Evolutionary conservation across 495 filamentous ascomycete genomes (phyloP), one percentile per base, ranked within the genome.

Genomic region (Penicillium paxilli): DNA sequence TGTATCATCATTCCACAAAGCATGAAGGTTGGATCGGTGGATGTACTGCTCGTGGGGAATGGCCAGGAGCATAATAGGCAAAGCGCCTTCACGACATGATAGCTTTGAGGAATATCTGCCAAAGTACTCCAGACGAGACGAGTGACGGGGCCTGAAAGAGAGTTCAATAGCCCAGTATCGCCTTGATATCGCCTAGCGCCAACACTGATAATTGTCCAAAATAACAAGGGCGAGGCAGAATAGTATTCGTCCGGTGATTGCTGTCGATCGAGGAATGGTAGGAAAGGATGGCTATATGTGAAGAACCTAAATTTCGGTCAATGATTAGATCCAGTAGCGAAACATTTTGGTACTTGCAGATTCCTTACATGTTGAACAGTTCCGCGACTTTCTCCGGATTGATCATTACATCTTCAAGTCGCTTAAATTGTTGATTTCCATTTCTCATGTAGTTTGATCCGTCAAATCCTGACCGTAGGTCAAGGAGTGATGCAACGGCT

Each of bases 61-160:
- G 92, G 92, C 92, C 92, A 97, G 7, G 88, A 88, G 71, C 92
- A 97, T 33, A 97, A 76, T 22, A 97, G 66, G 68, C 88, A 92
- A 33, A 97, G 79, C 7, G 91, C 92, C 71, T 96, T 96, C 58
- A 96, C 89, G n/a, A 93, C 86, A 65, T 87, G 87, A 62, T 95
- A 92, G 63, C 81, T 94, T 59, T 91, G 89, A 14, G 91, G 90
- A 4, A 92, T 85, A 46, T 91, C 88, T 32, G 87, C 86, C 21
- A 96, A 72, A 1, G 90, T 91, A 38, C 82, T 82, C 91, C 91
- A 96, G 5, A 96, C 78, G 40, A 94, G 72, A 49, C 85, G 80
- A 10, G 85, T 88, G 41, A 95, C 72, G 17, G 90, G 91, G 0
- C 78, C 82, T 12, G 89, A 80, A 4, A 97, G 76, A 32, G 83